Evolutionary conservation across 2,329 filamentous ascomycete genomes (phyloP).

Genomic region (Pezizomycotina sp.): DNA sequence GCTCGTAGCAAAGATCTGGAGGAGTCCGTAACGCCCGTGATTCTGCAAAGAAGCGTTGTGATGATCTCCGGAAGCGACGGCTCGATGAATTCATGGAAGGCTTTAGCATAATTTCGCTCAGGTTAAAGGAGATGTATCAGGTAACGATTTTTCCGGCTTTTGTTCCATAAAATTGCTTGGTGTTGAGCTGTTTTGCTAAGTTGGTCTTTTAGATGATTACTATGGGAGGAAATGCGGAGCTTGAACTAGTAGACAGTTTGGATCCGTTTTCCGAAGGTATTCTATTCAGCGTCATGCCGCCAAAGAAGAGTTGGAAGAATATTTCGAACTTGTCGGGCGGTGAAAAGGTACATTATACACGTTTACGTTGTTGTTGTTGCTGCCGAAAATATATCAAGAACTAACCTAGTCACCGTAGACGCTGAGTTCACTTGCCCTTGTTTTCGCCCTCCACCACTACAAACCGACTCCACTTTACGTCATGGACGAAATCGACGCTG

Average conservation of each 20-base stretch:
- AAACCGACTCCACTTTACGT: slow-evolving; percentile 95
- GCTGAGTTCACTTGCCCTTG: slow-evolving; percentile 73
- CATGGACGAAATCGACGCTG: slow-evolving; percentile 99
- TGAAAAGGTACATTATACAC: slow-evolving; percentile 53
- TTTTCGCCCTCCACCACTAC: slow-evolving; percentile 97
- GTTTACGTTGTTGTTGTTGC: too few species aligned
- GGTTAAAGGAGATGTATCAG: slow-evolving; percentile 98
- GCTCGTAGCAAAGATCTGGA: slow-evolving; percentile 70
- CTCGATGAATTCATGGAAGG: slow-evolving; percentile 98
- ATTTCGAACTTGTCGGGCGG: slow-evolving; percentile 90
- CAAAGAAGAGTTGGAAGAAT: slow-evolving; percentile 99
- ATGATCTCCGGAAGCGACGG: slow-evolving; percentile 76
- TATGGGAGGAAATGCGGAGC: slow-evolving; percentile 94
- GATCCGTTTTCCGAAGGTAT: slow-evolving; percentile 97
- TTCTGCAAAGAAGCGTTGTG: slow-evolving; percentile 74
- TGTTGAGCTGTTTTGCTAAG: too few species aligned
- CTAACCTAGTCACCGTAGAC: slow-evolving; percentile 39
- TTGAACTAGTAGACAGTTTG: slow-evolving; percentile 87
- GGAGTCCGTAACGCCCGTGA: slow-evolving; percentile 63
- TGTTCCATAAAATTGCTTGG: too few species aligned
- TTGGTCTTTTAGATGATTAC: slow-evolving; percentile 59
- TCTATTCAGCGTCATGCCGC: slow-evolving; percentile 94
- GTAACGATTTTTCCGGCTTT: too few species aligned
- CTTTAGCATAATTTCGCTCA: slow-evolving; percentile 81
- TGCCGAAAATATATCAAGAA: too few species aligned